Evolutionary conservation across 2,329 filamentous ascomycete species (phyloP).

Genomic region (Cryphonectria nitschkei): DNA sequence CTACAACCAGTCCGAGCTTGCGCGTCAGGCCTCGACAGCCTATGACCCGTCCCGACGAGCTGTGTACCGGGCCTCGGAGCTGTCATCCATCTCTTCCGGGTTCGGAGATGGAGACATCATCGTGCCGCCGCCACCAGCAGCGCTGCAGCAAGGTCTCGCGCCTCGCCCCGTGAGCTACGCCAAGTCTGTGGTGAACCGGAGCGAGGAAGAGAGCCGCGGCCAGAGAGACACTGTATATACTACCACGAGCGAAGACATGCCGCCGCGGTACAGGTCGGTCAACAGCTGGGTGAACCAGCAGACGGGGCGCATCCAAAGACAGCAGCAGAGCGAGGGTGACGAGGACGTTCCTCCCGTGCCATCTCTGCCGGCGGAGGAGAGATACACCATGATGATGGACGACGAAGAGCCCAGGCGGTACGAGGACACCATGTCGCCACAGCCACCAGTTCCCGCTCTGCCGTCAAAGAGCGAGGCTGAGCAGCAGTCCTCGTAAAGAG

Average conservation of each 20-base stretch:
- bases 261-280: conserved; percentile 60
- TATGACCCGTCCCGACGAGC: conserved; percentile 42
- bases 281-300: conserved; percentile 70
- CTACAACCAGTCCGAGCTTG: conserved; percentile 45
- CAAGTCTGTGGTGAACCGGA: conserved; percentile 36
- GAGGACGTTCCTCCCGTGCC: conserved; percentile 46
- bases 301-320: conserved; percentile 55
- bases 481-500: neutral
- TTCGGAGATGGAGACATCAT: conserved; percentile 66
- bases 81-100: conserved; percentile 66
- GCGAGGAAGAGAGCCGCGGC: conserved; percentile 38
- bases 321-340: conserved; percentile 44
- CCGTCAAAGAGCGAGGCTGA: neutral
- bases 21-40: conserved; percentile 42
- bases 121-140: conserved; percentile 42
- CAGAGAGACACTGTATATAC: conserved; percentile 58
- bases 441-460: conserved; percentile 14
- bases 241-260: conserved; percentile 55
- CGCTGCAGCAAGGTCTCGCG: conserved; percentile 27
- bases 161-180: conserved; percentile 6
- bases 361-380: conserved; percentile 48
- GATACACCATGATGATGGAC: conserved; percentile 55
- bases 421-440: conserved; percentile 9
- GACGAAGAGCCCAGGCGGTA: conserved; percentile 50
- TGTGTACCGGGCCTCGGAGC: conserved; percentile 49